These are phyloP conservation scores for Echites panduratus DNA, from an alignment of 257 asterid genomes.

Conservation along the genomic window DNA sequence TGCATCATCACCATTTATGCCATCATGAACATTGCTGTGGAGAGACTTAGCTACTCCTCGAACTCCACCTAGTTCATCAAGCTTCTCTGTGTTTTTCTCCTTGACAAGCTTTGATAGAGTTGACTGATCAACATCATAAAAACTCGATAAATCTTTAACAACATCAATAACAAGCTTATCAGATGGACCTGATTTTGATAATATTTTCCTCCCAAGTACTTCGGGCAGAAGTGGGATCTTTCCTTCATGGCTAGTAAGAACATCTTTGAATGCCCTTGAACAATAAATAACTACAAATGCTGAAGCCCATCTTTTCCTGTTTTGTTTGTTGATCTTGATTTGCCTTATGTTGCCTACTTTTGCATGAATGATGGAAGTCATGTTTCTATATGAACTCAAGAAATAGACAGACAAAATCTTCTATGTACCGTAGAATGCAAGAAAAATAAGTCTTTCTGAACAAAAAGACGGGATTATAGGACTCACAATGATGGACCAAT, in stretches of 20 bases:
- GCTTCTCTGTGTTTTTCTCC: conserved; percentile 24
- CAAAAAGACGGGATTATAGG: no score
- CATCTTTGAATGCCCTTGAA: conserved; percentile 21
- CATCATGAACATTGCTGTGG: conserved; percentile 13
- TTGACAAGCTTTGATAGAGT: conserved; percentile 30
- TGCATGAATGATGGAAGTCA: conserved; percentile 11
- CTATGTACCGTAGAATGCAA: no score
- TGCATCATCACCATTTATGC: conserved; percentile 20
- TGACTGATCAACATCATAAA: conserved; percentile 14
- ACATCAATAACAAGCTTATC: conserved; percentile 9
- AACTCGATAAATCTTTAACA: background rate
- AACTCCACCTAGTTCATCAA: conserved; percentile 26
- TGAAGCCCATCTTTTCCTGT: conserved; percentile 24
- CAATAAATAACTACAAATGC: conserved; percentile 26
- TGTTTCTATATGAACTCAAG: background rate
- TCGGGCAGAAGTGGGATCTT: background rate
- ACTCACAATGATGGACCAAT: no score
- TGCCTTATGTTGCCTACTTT: conserved; percentile 3
- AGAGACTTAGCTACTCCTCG: conserved; percentile 27
- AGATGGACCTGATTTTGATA: background rate
- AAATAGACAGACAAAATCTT: no score
- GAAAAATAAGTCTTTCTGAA: no score
- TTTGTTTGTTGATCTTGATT: conserved; percentile 1
- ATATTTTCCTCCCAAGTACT: background rate
- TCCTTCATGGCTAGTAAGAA: background rate